Base-by-base conservation (phyloP, 2,329 filamentous ascomycete genomes). In the Pseudomassariella vexata region DNA sequence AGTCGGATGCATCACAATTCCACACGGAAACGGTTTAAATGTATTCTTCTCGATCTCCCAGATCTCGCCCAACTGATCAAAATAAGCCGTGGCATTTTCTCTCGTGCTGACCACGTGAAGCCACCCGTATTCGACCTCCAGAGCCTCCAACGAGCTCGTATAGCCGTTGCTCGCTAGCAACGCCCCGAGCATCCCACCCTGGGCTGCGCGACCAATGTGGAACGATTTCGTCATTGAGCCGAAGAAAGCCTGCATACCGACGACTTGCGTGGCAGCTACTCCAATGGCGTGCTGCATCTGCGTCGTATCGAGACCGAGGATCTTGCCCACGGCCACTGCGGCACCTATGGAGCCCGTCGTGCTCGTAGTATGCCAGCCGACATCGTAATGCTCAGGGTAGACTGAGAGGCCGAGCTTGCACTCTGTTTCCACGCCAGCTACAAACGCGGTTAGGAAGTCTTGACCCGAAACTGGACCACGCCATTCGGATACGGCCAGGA, bases 1-100 rank as follows among this genome's bases (percentile, higher is more conserved):
- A 4, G 64, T 57, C 1, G 70, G 69, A 46, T 76, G 71, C 39
- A 73, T 68, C 1, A 75, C 68, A 37, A 75, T 73, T 1, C 70
- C 71, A 46, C 70, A 75, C 0, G 71, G 70, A 38, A 68, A 76
- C 0, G 70, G 71, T 45, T 76, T 75, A 52, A 74, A 75, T 2
- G 66, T 62, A 39, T 75, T 75, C 40, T 61, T 60, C 42, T 63
- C 55, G 7, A 68, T 65, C 52, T 75, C 68, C 70, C 70, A 75
- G 3, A 42, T 24, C 36, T 36, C 34, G 2, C 44, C 55, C 21
- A 67, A 45, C 37, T 61, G 54, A 22, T 51, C 54, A 6, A 60
- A 46, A 19, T 51, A 53, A 12, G 64, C 50, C 21, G 56, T 52
- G 19, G 44, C 47, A 14, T 54, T 53, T 26, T 66, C 58, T 4